Evolutionary conservation across 2,329 filamentous ascomycete genomes (phyloP).

Genomic region (Metarhizium rileyi): DNA sequence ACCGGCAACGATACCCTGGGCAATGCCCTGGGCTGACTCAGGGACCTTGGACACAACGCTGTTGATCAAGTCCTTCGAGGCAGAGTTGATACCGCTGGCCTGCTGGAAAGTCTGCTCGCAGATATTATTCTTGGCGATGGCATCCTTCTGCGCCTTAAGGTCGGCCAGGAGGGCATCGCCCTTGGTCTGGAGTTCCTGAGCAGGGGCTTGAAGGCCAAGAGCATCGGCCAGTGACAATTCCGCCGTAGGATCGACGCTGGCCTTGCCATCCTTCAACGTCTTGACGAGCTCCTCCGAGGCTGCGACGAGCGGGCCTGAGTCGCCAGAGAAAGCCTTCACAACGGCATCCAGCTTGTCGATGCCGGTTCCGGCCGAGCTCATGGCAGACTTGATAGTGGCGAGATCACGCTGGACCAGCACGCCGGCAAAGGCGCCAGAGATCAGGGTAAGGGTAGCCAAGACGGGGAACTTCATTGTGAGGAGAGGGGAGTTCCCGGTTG

Average conservation of each 20-base stretch:
- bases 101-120: neutral
- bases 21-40: neutral
- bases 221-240: neutral
- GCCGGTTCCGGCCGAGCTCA: neutral
- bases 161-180: neutral
- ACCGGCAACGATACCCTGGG: neutral
- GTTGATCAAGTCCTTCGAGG: slow-evolving; percentile 1
- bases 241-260: neutral
- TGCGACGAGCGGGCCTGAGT: neutral
- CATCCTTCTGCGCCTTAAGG: neutral
- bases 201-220: neutral
- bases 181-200: neutral
- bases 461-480: neutral
- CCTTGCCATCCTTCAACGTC: neutral
- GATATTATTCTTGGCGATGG: neutral
- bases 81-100: neutral
- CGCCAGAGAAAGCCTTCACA: neutral
- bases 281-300: neutral
- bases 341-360: neutral
- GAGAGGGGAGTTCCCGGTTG: too few species aligned
- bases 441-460: neutral
- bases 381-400: neutral
- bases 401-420: neutral
- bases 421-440: neutral
- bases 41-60: slow-evolving; percentile 1